Evolutionary conservation across 768 basidiomycete species (phyloP), one percentile per base, ranked within the genome.

Genomic region (Vararia minispora): DNA sequence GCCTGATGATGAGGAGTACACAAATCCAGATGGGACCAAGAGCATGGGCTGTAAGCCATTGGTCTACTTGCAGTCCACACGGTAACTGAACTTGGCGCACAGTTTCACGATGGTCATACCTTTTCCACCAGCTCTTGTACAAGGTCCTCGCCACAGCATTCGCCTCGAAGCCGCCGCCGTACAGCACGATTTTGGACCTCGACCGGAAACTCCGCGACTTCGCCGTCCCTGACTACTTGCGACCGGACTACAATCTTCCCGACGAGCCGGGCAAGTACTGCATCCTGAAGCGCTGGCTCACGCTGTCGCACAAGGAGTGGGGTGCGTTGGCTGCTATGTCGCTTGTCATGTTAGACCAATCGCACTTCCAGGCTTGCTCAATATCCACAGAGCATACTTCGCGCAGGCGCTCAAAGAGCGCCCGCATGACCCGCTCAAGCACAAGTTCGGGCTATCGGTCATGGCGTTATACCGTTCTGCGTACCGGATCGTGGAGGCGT

Each of bases 401-500:
- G 73, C 73, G 2, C 74, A 74, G 48, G 77, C 79, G 0, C 55
- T 85, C 14, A 69, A 72, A 35, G 79, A 81, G 31, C 60, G 62
- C 34, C 73, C 76, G 1, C 47, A 57, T 6, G 75, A 82, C 39
- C 60, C 74, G 2, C 59, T 76, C 33, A 65, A 65, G 40, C 79
- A 84, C 48, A 67, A 62, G 48, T 83, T 74, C 52, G 66, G 73
- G 0, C 74, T 76, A 1, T 86, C 83, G 1, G 76, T 83, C 5
- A 68, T 79, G 54, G 76, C 83, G 0, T 71, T 73, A 11, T 84
- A 80, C 56, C 76, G 79, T 2, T 79, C 78, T 2, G 74, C 79
- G 4, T 83, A 78, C 74, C 62, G 80, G 12, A 49, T 82, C 22
- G 71, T 76, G 28, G 63, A 69, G 32, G 63, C 64, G 0, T 58